Conservation (phyloP, 208 protist genomes). For the Leishmania guyanensis region DNA sequence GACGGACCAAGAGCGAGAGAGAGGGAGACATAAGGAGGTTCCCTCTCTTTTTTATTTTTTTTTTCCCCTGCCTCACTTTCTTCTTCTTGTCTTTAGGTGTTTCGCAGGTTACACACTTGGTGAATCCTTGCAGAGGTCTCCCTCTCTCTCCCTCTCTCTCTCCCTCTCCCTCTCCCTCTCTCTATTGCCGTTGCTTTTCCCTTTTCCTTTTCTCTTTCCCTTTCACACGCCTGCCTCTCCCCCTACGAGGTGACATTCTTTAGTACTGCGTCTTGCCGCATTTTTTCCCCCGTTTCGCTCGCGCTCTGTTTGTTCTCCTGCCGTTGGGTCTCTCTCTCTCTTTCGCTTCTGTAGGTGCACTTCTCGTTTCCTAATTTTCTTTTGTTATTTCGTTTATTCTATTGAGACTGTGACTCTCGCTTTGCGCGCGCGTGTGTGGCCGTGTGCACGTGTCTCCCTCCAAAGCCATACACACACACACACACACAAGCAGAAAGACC, state of each 20-base stretch:
- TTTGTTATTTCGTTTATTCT: background rate
- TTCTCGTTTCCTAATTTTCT: background rate
- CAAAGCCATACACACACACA: background rate
- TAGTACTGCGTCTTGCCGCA: background rate
- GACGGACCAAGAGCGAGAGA: background rate
- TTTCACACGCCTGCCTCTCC: background rate
- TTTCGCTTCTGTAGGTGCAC: background rate
- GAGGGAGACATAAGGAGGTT: background rate
- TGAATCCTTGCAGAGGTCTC: background rate
- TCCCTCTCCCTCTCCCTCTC: background rate
- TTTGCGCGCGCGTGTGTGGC: background rate
- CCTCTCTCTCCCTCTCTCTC: background rate
- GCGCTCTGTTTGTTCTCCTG: background rate
- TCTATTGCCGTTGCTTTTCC: background rate
- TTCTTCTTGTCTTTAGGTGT: background rate
- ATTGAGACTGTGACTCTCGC: background rate
- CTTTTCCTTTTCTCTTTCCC: background rate
- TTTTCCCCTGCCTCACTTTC: background rate
- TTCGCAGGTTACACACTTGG: background rate
- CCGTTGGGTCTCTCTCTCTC: background rate
- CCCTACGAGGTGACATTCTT: background rate
- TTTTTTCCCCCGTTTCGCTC: background rate
- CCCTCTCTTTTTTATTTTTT: background rate
- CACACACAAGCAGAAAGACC: background rate
- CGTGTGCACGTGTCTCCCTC: background rate